A percentile compares a stretch with the other conserved stretches of the same genome.
These are phyloP conservation scores for Aureobasidium leucospermi DNA, from an alignment of 2,329 filamentous ascomycete genomes.

Conservation along the genomic window DNA sequence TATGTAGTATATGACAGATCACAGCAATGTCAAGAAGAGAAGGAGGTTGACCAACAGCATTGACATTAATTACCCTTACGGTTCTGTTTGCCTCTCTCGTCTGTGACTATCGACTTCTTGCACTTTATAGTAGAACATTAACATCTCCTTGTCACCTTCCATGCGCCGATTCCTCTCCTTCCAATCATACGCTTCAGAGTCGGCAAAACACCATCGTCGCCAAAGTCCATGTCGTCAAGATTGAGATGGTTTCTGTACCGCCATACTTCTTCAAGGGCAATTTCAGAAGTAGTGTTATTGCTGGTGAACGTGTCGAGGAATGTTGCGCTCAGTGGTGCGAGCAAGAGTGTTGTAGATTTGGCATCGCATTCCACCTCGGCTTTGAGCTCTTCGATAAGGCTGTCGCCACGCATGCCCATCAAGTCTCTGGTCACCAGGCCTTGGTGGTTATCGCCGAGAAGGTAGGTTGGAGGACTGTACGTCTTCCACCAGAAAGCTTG, in stretches of 20 bases:
- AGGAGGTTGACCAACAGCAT: background rate
- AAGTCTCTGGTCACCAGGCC: slow-evolving; percentile 64
- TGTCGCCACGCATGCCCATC: slow-evolving; percentile 60
- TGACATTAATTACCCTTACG: background rate
- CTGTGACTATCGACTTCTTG: background rate
- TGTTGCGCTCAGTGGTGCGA: slow-evolving; percentile 64
- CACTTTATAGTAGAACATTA: slow-evolving; percentile 10
- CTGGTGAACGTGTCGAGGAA: slow-evolving; percentile 54
- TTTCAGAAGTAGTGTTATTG: slow-evolving; percentile 20
- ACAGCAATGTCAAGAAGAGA: background rate
- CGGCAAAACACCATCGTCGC: slow-evolving; percentile 65
- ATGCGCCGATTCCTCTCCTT: slow-evolving; percentile 39
- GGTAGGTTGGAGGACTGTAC: slow-evolving; percentile 73
- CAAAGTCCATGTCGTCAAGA: slow-evolving; percentile 74
- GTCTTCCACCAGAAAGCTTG: slow-evolving; percentile 80
- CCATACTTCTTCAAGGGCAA: slow-evolving; percentile 65
- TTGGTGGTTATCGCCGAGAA: slow-evolving; percentile 68
- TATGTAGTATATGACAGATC: background rate
- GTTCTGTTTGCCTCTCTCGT: background rate
- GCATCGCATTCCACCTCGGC: slow-evolving; percentile 56
- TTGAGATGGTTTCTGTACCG: slow-evolving; percentile 61
- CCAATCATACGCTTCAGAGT: slow-evolving; percentile 57
- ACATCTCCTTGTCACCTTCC: slow-evolving; percentile 35
- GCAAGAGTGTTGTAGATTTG: slow-evolving; percentile 37
- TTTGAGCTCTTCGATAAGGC: slow-evolving; percentile 53